Evolutionary conservation across 495 filamentous ascomycete species (phyloP).

Genomic region (Daldinia decipiens): DNA sequence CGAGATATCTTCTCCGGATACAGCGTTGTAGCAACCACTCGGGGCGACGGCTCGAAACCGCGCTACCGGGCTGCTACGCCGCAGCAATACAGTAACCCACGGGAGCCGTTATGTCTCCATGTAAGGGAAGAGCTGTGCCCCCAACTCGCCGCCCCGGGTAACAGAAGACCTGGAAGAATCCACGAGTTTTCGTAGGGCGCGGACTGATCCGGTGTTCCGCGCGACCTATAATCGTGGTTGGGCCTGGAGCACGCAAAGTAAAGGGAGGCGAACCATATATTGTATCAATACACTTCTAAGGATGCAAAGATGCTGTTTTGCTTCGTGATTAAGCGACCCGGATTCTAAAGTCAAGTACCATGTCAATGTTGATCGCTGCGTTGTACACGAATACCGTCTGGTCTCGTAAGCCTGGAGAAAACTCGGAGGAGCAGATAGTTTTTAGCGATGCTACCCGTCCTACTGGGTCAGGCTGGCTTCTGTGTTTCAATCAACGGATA

Average conservation of each 20-base stretch:
- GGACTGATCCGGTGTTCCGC: slow-evolving; percentile 9
- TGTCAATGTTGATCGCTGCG: neutral
- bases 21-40: neutral
- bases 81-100: slow-evolving; percentile 7
- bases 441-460: neutral
- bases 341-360: neutral
- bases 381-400: neutral
- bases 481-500: neutral
- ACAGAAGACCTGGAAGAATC: neutral
- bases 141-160: neutral
- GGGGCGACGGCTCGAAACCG: slow-evolving; percentile 4
- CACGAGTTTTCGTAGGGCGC: neutral
- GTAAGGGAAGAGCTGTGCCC: neutral
- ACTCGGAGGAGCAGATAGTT: neutral
- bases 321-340: neutral
- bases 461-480: neutral
- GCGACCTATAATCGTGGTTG: neutral
- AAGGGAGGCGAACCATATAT: slow-evolving; percentile 2
- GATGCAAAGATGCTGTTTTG: neutral
- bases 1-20: slow-evolving; percentile 1
- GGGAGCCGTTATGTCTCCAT: neutral
- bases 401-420: slow-evolving; percentile 4
- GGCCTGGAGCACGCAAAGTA: neutral
- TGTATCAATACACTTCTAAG: neutral
- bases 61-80: slow-evolving; percentile 9